Conservation (phyloP, 192 early-diverging fungal species). For the Backusella morwellensis region DNA sequence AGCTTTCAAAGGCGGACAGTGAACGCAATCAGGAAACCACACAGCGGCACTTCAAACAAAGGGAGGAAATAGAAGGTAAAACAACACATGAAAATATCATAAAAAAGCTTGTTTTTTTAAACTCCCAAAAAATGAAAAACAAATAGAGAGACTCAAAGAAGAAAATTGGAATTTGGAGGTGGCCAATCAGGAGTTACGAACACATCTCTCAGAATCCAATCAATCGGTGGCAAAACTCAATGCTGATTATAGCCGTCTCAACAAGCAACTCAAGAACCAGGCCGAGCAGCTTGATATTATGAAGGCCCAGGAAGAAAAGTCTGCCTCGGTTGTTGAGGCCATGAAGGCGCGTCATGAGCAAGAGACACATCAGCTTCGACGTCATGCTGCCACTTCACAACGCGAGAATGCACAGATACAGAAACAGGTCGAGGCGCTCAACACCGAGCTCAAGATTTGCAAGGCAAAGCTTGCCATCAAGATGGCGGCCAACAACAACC, state of each 20-base stretch:
- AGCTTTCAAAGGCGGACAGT: constrained; percentile 44
- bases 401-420: constrained; percentile 55
- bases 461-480: constrained; percentile 30
- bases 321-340: constrained; percentile 35
- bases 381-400: constrained; percentile 49
- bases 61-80: constrained; percentile 53
- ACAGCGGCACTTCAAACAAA: constrained; percentile 19
- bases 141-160: constrained; percentile 50
- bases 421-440: constrained; percentile 59
- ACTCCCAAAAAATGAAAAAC: background rate
- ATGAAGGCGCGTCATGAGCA: constrained; percentile 61
- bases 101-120: constrained; percentile 6
- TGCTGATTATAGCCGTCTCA: constrained; percentile 53
- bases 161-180: constrained; percentile 54
- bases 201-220: constrained; percentile 39
- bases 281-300: constrained; percentile 60
- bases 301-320: constrained; percentile 56
- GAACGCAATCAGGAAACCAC: constrained; percentile 47
- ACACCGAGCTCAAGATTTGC: constrained; percentile 42
- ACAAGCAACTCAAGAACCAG: constrained; percentile 46
- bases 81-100: background rate
- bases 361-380: constrained; percentile 53
- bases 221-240: constrained; percentile 37
- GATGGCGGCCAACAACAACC: background rate
- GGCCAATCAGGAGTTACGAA: constrained; percentile 44